These are phyloP conservation scores for Apiotrichum akiyoshidainum DNA, from an alignment of 1,284 basidiomycete species.

Conservation along the genomic window DNA sequence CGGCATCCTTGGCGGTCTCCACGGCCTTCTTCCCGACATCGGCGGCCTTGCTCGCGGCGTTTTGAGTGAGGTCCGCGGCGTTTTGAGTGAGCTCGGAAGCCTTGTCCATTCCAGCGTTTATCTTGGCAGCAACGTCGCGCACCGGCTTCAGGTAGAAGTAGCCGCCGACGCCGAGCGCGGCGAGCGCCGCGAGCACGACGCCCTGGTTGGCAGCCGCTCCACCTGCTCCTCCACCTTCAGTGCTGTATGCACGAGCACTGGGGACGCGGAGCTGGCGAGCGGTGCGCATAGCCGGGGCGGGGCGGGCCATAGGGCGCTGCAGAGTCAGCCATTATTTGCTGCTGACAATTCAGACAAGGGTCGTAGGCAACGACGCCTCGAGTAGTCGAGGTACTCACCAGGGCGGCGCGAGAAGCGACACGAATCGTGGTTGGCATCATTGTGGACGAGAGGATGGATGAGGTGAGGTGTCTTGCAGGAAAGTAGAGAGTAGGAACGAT, in stretches of 20 bases:
- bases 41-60: constrained; percentile 1
- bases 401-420: background rate
- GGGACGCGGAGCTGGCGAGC: background rate
- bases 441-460: background rate
- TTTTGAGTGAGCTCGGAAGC: constrained; percentile 4
- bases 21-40: constrained; percentile 6
- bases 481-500: too few relatives aligned
- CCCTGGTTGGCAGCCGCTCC: background rate
- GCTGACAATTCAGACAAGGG: background rate
- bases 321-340: background rate
- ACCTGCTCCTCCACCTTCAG: background rate
- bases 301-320: background rate
- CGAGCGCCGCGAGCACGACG: constrained; percentile 37
- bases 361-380: too few relatives aligned
- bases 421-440: constrained; percentile 1
- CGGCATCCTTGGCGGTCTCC: constrained; percentile 5
- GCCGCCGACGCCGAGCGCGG: constrained; percentile 36
- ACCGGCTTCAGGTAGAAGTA: constrained; percentile 47
- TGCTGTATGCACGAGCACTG: too few relatives aligned
- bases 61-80: constrained; percentile 1
- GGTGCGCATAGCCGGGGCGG: background rate
- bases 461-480: background rate
- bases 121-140: constrained; percentile 38
- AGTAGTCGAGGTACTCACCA: background rate
- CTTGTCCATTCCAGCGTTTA: constrained; percentile 2